Evolutionary conservation across 164 flowering plant species (phyloP).

Genomic region (Nelumbo lutea): DNA sequence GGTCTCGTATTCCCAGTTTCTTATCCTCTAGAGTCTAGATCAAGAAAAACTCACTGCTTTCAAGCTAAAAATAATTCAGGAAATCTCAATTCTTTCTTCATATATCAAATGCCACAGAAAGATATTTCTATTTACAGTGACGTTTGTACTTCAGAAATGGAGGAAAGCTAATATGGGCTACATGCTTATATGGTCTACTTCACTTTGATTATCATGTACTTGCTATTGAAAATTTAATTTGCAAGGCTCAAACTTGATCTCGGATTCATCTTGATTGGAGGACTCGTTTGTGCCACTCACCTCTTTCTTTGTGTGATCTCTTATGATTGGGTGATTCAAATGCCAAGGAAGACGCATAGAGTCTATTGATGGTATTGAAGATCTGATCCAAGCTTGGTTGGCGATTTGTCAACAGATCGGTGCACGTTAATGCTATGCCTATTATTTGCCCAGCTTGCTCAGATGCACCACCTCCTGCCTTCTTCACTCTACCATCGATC

Average conservation of each 20-base stretch:
- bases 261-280: conserved; percentile 11
- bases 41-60: too few species aligned
- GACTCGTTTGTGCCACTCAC: conserved; percentile 9
- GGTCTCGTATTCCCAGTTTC: too few species aligned
- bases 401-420: conserved; percentile 22
- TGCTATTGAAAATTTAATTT: too few species aligned
- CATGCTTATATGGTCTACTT: too few species aligned
- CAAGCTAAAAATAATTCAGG: too few species aligned
- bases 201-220: too few species aligned
- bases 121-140: too few species aligned
- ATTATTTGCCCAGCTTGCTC: conserved; percentile 36
- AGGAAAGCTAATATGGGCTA: too few species aligned
- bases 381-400: conserved; percentile 33
- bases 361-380: conserved; percentile 13
- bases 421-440: conserved; percentile 45
- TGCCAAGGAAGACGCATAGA: conserved; percentile 20
- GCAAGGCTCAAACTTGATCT: neutral
- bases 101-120: too few species aligned
- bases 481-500: conserved; percentile 38
- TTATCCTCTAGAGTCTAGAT: too few species aligned
- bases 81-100: too few species aligned
- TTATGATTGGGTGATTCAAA: conserved; percentile 15
- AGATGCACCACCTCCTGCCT: conserved; percentile 16
- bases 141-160: too few species aligned
- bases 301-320: conserved; percentile 15